Conservation (phyloP, 805 yeast genomes). For the Candida alai region DNA sequence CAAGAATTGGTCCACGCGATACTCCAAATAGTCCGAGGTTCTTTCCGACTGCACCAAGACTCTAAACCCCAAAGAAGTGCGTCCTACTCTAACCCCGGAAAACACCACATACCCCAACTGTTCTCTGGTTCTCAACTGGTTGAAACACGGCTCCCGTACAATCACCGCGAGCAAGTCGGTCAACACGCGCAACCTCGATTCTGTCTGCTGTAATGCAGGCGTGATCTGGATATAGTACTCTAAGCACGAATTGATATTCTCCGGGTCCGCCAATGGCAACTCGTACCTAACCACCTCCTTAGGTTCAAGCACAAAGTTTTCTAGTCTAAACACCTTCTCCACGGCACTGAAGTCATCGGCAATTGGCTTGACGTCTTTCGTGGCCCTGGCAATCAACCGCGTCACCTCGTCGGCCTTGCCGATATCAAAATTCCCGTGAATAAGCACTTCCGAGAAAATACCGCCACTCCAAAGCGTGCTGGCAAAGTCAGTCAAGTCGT, state of each 20-base stretch:
- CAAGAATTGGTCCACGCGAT: slow-evolving; percentile 70
- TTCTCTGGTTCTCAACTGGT: slow-evolving; percentile 86
- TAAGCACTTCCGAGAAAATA: slow-evolving; percentile 64
- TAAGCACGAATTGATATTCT: slow-evolving; percentile 80
- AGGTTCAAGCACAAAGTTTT: slow-evolving; percentile 30
- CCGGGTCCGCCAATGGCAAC: slow-evolving; percentile 51
- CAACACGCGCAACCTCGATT: slow-evolving; percentile 37
- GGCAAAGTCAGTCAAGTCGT: slow-evolving; percentile 49
- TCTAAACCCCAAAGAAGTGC: slow-evolving; percentile 71
- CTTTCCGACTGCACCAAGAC: slow-evolving; percentile 82
- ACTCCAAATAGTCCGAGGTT: slow-evolving; percentile 67
- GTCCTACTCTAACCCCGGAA: slow-evolving; percentile 62
- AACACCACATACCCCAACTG: slow-evolving; percentile 94
- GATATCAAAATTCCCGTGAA: slow-evolving; percentile 66
- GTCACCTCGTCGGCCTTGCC: slow-evolving; percentile 51
- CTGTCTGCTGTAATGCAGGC: slow-evolving; percentile 12
- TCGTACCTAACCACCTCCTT: slow-evolving; percentile 45
- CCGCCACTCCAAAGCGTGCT: slow-evolving; percentile 50
- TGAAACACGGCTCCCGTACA: slow-evolving; percentile 83
- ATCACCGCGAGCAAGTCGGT: slow-evolving; percentile 70
- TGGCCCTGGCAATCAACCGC: slow-evolving; percentile 35
- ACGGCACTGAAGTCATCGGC: slow-evolving; percentile 31
- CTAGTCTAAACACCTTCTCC: slow-evolving; percentile 17
- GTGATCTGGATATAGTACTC: slow-evolving; percentile 75
- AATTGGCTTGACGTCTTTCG: slow-evolving; percentile 24